These are phyloP conservation scores for Colletotrichum spaethianum DNA, from an alignment of 2,329 filamentous ascomycete species.

Conservation along the genomic window DNA sequence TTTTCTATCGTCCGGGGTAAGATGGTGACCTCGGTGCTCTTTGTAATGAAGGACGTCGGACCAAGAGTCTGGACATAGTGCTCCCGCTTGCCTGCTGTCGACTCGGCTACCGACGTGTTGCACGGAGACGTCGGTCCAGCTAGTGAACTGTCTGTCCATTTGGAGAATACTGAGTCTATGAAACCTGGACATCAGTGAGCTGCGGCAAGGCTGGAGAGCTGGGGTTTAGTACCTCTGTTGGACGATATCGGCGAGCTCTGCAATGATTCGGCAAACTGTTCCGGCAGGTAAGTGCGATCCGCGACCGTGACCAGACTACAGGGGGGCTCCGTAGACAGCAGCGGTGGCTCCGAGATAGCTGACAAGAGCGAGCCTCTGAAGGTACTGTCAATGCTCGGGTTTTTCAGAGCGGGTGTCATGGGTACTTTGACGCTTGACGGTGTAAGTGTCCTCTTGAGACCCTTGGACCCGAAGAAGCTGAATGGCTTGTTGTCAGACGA, in stretches of 20 bases:
- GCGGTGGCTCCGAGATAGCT: slow-evolving; percentile 28
- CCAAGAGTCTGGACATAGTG: slow-evolving; percentile 57
- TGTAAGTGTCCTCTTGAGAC: slow-evolving; percentile 51
- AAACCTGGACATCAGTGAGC: slow-evolving; percentile 43
- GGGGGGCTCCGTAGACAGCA: slow-evolving; percentile 14
- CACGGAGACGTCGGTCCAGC: slow-evolving; percentile 51
- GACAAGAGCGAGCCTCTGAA: slow-evolving; percentile 37
- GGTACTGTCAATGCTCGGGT: slow-evolving; percentile 33
- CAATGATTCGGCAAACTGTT: slow-evolving; percentile 32
- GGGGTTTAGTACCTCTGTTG: slow-evolving; percentile 50
- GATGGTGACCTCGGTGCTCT: slow-evolving; percentile 55
- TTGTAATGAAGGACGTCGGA: slow-evolving; percentile 58
- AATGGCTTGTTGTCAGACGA: slow-evolving; percentile 58
- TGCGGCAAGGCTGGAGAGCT: slow-evolving; percentile 24
- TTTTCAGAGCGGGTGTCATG: slow-evolving; percentile 29
- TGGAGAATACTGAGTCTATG: slow-evolving; percentile 61
- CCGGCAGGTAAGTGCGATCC: slow-evolving; percentile 17
- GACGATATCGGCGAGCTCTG: slow-evolving; percentile 47
- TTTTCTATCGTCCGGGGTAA: slow-evolving; percentile 51
- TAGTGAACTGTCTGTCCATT: slow-evolving; percentile 57
- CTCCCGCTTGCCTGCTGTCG: slow-evolving; percentile 47
- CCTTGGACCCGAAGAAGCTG: slow-evolving; percentile 60
- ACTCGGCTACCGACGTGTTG: slow-evolving; percentile 50
- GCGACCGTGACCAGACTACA: slow-evolving; percentile 17
- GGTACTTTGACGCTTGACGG: slow-evolving; percentile 44